A percentile compares a stretch with the other conserved stretches of the same genome.
phyloP scores from a whole-genome alignment of 139 green algal species.

The Spirogloea muscicola region DNA sequence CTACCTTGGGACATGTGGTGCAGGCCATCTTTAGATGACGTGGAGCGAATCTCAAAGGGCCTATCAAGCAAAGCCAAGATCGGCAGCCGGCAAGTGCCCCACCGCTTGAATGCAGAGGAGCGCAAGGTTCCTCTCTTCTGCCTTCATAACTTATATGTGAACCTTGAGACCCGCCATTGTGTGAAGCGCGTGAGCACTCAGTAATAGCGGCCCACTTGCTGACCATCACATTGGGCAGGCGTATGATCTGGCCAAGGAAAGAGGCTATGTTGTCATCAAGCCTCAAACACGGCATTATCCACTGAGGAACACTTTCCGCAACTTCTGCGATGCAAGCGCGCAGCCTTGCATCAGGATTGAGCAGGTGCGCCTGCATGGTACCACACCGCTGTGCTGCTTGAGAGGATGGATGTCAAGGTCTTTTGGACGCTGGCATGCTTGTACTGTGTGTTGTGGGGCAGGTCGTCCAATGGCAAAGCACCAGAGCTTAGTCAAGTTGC shows the following conservation, averaged over 20 bases:
- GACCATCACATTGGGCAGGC: too few relatives aligned
- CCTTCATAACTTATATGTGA: neutral
- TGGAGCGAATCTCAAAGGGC: slow-evolving; percentile 6
- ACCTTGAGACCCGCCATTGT: neutral
- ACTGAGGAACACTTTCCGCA: slow-evolving; percentile 21
- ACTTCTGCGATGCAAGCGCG: slow-evolving; percentile 3
- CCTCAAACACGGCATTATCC: neutral
- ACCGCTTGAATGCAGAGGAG: slow-evolving; percentile 14
- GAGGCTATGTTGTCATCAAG: slow-evolving; percentile 11
- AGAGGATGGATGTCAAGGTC: neutral
- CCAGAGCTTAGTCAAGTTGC: neutral
- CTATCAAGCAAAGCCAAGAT: slow-evolving; percentile 19
- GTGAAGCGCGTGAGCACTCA: too few relatives aligned
- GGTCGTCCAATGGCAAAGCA: neutral
- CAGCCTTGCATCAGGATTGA: slow-evolving; percentile 17
- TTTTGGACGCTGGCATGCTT: neutral
- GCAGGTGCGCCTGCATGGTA: slow-evolving; percentile 6
- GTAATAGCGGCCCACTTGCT: too few relatives aligned
- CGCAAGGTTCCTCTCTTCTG: slow-evolving; percentile 2
- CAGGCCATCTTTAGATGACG: slow-evolving; percentile 20
- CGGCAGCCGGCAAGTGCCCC: slow-evolving; percentile 6
- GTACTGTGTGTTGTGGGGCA: neutral
- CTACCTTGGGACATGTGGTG: too few relatives aligned
- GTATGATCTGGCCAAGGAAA: slow-evolving; percentile 10
- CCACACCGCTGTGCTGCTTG: neutral